Evolutionary conservation across 75 land plant species (phyloP), one percentile per base, ranked within the genome.

Genomic region (Gnetum montanum): DNA sequence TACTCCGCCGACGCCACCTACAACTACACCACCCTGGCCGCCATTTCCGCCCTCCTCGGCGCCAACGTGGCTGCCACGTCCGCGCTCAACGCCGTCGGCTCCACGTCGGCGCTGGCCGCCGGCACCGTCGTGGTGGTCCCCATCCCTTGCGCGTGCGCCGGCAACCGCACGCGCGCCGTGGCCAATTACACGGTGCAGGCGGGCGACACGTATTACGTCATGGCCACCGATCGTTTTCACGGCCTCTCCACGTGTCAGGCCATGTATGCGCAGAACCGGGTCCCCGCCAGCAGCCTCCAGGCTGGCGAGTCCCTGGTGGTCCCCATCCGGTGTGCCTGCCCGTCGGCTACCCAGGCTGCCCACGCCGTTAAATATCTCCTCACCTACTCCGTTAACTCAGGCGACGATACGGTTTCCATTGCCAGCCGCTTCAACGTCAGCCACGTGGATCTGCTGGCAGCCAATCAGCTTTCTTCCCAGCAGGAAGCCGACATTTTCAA

Each of bases 251-350:
- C 82, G 0, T 85, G 80, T 57, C 73, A 72, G 36, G 75, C 86
- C n/a, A 57, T 88, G 8, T 37, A 6, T 33, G 37, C 43, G 2
- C 70, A 62, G 34, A 88, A 85, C 35, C 63, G 64, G 10, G 53
- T 27, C 20, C 31, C 7, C 25, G 58, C 34, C 25, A 53, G 34
- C 8, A 11, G 44, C 22, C 43, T 83, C 18, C n/a, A 44, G 0
- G 24, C 51, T 16, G 71, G 78, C 12, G n/a, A 68, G 49, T 27
- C 2, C 0, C 46, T 84, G 7, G 43, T 4, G 4, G 72, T 84
- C 2, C 89, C 84, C 18, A 58, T 83, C 30, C 51, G 75, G 28
- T 88, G 85, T 44, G 90, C 85, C 8, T 88, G 93, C 62, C 86
- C 94, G 0, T 70, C 77, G 3, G 30, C 49, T 0, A 34, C 57